Evolutionary conservation across 1,139 yeast genomes (phyloP), one percentile per base, ranked within the genome.

Genomic region (Chernovozyma aurita): DNA sequence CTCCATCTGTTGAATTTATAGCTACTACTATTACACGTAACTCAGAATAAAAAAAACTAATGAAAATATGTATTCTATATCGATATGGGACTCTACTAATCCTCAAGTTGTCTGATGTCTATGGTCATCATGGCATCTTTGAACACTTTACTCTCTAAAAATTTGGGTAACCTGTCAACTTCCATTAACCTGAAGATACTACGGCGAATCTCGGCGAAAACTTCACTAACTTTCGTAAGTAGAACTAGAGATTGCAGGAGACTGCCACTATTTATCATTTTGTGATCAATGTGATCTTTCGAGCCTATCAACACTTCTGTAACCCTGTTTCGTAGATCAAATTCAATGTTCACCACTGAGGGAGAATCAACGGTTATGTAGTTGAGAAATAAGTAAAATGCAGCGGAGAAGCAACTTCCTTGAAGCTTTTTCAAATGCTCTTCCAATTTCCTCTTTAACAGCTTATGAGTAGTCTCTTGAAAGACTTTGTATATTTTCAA

Each of bases 281-380:
- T 16, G 7, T 7, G 9, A 8, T 13, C 30, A 17, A 12, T 14
- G 8, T 26, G 6, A 13, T 26, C 28, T 26, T 26, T 8, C 28
- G 28, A 7, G 11, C 17, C 28, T 8, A 65, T 53, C 60, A 82
- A 67, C 2, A 73, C 57, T 2, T 52, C 47, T 1, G 75, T 63
- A 26, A 85, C 70, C 26, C 65, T 57, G 15, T 62, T 67, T 38
- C 84, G 68, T 33, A 84, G 55, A 9, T 52, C 54, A 43, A 78
- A 83, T 43, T 81, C 83, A 35, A 88, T 78, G 48, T 88, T 88
- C 34, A 87, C 63, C 41, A 80, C 81, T 42, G 69, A 77, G 0
- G 94, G 85, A 0, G 95, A 77, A 18, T 83, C 85, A 11, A 69
- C 59, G n/a, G 83, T 73, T 33, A 88, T 65, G 50, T 76, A 86